Evolutionary conservation across 352 stramenopile species (phyloP), one percentile per base, ranked within the genome.

Genomic region (Phytophthora tubulina): DNA sequence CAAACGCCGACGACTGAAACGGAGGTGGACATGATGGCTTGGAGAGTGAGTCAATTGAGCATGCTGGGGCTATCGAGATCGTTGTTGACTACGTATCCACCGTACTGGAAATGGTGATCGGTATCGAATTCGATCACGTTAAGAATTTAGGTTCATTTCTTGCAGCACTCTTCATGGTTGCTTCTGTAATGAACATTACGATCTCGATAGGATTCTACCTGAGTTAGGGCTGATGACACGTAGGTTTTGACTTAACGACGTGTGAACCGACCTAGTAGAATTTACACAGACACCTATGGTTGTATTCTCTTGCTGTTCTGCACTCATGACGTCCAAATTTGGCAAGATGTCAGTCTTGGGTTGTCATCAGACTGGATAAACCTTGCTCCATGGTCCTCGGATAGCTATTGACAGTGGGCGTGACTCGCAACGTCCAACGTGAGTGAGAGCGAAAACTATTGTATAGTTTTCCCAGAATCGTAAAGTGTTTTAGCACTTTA

Each of bases 171-270:
- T 63, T 57, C 44, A 55, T 48, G 54, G 49, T 63, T n/a, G 36
- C 41, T 13, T 57, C 66, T 0, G 62, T 75, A 4, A 44, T 76
- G 46, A 80, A 82, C 54, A 76, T 76, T 49, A 44, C 42, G 8
- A 70, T 80, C 0, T 72, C 72, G 27, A 68, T 63, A 9, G 49
- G 66, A 11, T 32, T 79, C 8, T 81, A 77, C 51, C 33, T 81
- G 31, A 68, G 51, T 30, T 50, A 50, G 14, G 17, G 17, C 17
- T 21, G 17, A 21, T 21, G 17, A 21, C 17, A 21, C 17, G 17
- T 21, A 21, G 17, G 17, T 21, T 21, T 21, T 21, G 17, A 21
- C 17, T 21, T 21, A 21, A 21, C 17, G 17, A 21, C 17, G 17
- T 21, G 17, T 21, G 17, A 21, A 21, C 17, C 17, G 17, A 21